Evolutionary conservation across 441 rosid species (phyloP), one percentile per base, ranked within the genome.

Genomic region (Adansonia rubrostipa): DNA sequence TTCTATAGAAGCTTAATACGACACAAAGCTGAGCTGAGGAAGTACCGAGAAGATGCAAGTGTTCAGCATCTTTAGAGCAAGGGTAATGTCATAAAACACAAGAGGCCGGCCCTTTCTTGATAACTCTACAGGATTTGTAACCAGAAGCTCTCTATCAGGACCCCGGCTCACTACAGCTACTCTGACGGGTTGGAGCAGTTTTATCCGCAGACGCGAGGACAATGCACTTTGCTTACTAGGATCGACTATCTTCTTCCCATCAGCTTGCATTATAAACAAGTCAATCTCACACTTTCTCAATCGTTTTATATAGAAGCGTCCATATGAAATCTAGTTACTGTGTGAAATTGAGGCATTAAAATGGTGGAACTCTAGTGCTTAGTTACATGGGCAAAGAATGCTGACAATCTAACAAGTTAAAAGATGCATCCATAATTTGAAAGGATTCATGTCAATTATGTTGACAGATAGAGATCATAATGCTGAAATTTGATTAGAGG

Each of bases 101-200:
- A 91, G 93, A 75, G 99, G 99, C 40, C 98, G 87, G 19, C 98
- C 98, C 65, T 92, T 96, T 80, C 98, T 96, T n/a, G 93, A 90
- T 86, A 96, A 81, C 79, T 92, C 97, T 69, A 96, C 99, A 17
- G 94, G 97, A 78, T 96, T 96, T 75, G 98, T 94, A 20, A 93
- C 97, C 58, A 91, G 81, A 72, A 93, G 92, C 83, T 93, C 94
- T 0, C 91, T 90, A 80, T 93, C 99, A 56, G 98, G 99, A 78
- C 97, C 98, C n/a, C 93, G 88, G 76, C 88, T 90, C 69, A 86
- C 89, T 47, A 89, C 78, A n/a, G 92, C 90, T 36, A 93, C 98
- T 86, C 95, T 88, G 15, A 95, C 88, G 74, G 99, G 97, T 62
- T 85, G 95, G 14, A 79, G 80, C 15, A 95, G 85, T 78, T 92